A percentile compares a stretch with the other conserved stretches of the same genome.
These are phyloP conservation scores for Teratosphaeria pseudoeucalypti DNA, from an alignment of 2,329 filamentous ascomycete genomes.

Conservation along the genomic window DNA sequence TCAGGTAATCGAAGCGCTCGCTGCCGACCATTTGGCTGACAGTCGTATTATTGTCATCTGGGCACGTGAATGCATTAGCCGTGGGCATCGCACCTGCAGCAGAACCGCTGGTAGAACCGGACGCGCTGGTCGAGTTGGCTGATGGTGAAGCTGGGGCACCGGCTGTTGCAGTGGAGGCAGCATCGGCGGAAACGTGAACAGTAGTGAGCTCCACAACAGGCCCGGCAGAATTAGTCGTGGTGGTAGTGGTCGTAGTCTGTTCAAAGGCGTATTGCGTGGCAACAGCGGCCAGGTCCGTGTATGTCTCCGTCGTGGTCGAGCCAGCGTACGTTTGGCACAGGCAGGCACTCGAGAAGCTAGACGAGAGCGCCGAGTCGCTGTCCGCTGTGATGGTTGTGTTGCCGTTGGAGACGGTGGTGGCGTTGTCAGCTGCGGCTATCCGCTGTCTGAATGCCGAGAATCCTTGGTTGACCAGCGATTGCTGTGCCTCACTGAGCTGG, in stretches of 20 bases:
- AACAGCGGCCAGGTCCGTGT: slow-evolving; percentile 16
- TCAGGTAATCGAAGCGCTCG: slow-evolving; percentile 24
- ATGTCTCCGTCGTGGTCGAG: slow-evolving; percentile 18
- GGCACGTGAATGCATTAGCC: slow-evolving; percentile 21
- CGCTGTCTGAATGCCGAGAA: slow-evolving; percentile 12
- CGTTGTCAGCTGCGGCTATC: slow-evolving; percentile 6
- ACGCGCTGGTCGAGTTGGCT: neutral
- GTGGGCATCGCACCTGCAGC: slow-evolving; percentile 15
- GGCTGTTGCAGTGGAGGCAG: slow-evolving; percentile 1
- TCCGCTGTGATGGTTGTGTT: neutral
- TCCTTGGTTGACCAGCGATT: slow-evolving; percentile 2
- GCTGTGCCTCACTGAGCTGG: slow-evolving; percentile 2
- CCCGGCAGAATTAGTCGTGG: neutral
- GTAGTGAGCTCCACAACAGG: neutral
- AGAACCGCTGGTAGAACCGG: neutral
- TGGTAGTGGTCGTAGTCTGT: neutral
- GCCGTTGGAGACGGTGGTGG: slow-evolving; percentile 1
- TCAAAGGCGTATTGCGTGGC: neutral
- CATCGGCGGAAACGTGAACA: neutral
- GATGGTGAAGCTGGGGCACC: neutral
- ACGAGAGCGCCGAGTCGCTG: slow-evolving; percentile 10
- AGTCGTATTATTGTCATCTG: slow-evolving; percentile 21
- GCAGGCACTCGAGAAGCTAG: slow-evolving; percentile 25
- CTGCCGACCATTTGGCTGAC: slow-evolving; percentile 23
- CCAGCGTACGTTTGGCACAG: slow-evolving; percentile 17